phyloP scores from a whole-genome alignment of 768 basidiomycete species.

The Gymnopilus junonius region DNA sequence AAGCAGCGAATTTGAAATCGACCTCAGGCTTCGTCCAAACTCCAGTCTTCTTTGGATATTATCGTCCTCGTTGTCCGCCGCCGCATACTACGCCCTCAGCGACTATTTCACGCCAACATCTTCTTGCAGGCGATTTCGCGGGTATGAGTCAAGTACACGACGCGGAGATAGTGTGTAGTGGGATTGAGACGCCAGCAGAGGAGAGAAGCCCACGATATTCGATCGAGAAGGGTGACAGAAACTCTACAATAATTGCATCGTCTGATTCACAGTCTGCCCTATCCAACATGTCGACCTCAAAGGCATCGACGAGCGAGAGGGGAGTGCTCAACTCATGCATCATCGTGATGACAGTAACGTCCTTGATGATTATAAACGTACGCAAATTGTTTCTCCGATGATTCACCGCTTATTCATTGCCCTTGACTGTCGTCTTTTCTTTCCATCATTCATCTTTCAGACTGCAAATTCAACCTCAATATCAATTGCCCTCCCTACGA shows the following conservation, averaged over 20 bases:
- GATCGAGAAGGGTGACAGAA: background rate
- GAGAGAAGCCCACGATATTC: background rate
- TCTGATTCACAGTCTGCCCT: background rate
- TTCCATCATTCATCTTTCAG: constrained; percentile 29
- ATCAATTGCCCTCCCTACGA: constrained; percentile 55
- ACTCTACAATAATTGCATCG: background rate
- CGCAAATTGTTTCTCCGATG: background rate
- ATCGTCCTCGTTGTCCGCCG: background rate
- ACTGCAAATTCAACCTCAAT: constrained; percentile 49
- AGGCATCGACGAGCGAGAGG: background rate
- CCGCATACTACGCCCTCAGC: background rate
- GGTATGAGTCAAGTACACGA: background rate
- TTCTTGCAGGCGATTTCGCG: background rate
- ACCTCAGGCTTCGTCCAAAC: background rate
- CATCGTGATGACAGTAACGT: constrained; percentile 22
- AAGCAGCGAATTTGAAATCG: background rate
- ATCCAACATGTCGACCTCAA: background rate
- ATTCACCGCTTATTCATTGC: background rate
- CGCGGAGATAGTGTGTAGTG: background rate
- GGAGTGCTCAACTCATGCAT: constrained; percentile 16
- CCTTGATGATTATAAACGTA: constrained; percentile 23
- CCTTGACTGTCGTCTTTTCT: background rate
- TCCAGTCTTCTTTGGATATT: background rate
- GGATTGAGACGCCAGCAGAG: background rate
- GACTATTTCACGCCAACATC: background rate